Evolutionary conservation across 2,329 filamentous ascomycete species (phyloP).

Genomic region (Botrytis medusae): DNA sequence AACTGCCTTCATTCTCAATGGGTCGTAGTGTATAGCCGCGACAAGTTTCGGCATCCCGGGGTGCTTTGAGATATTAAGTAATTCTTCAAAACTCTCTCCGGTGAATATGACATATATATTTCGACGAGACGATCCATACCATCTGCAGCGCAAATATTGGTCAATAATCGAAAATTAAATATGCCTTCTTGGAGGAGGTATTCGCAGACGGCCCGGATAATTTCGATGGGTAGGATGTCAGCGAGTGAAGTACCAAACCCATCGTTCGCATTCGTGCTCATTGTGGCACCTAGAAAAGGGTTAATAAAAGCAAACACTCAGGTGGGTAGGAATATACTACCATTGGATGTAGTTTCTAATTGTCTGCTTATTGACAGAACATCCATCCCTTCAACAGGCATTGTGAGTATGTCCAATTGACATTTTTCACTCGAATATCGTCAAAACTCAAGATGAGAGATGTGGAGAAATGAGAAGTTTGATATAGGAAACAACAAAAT

Average conservation of each 20-base stretch:
- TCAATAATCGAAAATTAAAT: not conserved
- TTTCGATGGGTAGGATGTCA: not conserved
- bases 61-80: not conserved
- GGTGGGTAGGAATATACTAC: not conserved
- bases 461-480: not conserved
- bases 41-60: not conserved
- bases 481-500: not conserved
- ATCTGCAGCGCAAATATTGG: not conserved
- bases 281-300: not conserved
- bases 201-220: not conserved
- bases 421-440: not conserved
- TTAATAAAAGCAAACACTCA: not conserved
- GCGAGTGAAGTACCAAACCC: not conserved
- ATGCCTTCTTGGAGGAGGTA: accelerated
- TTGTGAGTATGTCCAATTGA: not conserved
- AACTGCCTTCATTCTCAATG: not conserved
- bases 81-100: not conserved
- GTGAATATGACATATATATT: not conserved
- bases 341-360: not conserved
- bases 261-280: not conserved
- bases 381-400: not conserved
- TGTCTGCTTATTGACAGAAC: not conserved
- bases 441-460: not conserved
- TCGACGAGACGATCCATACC: not conserved
- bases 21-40: not conserved